Percentiles rank a stretch among this genome's conserved stretches.
phyloP scores from a whole-genome alignment of 2,329 filamentous ascomycete genomes.

The Microdochium paspali region DNA sequence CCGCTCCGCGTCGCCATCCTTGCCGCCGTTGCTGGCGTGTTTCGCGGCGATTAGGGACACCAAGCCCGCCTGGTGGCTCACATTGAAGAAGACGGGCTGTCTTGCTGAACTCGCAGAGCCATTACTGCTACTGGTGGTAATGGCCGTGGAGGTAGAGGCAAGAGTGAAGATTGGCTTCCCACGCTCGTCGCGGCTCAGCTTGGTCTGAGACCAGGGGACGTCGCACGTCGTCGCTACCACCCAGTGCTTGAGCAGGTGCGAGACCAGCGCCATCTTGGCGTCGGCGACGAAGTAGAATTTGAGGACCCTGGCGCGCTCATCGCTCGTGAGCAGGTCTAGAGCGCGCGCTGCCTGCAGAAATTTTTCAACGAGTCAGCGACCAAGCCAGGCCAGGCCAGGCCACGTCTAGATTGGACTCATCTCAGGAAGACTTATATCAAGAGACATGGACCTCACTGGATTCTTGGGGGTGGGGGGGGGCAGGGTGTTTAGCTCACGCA shows the following conservation, averaged over 20 bases:
- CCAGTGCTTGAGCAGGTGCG: constrained; percentile 64
- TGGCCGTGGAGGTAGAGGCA: constrained; percentile 23
- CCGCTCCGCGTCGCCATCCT: constrained; percentile 10
- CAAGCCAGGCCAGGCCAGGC: no score
- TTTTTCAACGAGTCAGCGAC: no score
- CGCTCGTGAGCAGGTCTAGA: constrained; percentile 38
- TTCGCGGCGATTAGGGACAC: constrained; percentile 55
- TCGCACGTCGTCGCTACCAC: constrained; percentile 49
- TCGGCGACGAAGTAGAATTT: constrained; percentile 59
- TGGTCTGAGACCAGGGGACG: constrained; percentile 52
- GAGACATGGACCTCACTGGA: no score
- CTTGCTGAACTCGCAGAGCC: no score
- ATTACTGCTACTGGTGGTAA: not conserved
- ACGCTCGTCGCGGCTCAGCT: constrained; percentile 43
- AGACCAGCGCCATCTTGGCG: constrained; percentile 65
- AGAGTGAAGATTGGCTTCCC: constrained; percentile 44
- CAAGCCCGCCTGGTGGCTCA: constrained; percentile 69
- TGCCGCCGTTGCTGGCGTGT: constrained; percentile 6
- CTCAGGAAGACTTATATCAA: no score
- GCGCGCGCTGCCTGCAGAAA: constrained; percentile 41
- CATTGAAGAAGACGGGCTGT: constrained; percentile 55
- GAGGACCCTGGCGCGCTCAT: constrained; percentile 48
- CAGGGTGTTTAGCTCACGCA: constrained; percentile 17
- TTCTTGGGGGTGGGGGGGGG: constrained; percentile 20
- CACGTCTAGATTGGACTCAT: not conserved